Evolutionary conservation across 1,139 yeast species (phyloP).

Genomic region (Casaregolazyma lundiana): DNA sequence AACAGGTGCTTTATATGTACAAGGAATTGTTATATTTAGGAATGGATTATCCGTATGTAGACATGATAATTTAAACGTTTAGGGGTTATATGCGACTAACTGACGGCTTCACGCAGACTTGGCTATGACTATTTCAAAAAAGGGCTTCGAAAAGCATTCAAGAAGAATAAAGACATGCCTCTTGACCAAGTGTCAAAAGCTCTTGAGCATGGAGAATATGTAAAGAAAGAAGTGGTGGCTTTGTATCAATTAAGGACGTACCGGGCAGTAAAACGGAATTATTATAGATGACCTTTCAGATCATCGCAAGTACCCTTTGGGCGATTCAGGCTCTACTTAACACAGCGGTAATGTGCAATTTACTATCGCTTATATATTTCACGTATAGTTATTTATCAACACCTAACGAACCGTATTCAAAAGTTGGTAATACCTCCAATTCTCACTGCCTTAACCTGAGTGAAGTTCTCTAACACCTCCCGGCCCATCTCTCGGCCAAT

Average conservation of each 20-base stretch:
- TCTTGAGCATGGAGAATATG: constrained; percentile 34
- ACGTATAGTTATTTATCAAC: background rate
- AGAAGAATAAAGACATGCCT: constrained; percentile 23
- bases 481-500: constrained; percentile 93
- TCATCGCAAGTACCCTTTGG: too few relatives aligned
- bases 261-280: constrained; percentile 33
- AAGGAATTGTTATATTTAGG: constrained; percentile 37
- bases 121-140: constrained; percentile 30
- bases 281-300: constrained; percentile 26
- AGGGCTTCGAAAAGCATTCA: constrained; percentile 31
- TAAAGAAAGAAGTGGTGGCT: constrained; percentile 35
- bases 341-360: too few relatives aligned
- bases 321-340: too few relatives aligned
- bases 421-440: constrained; percentile 16
- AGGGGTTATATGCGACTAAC: too few relatives aligned
- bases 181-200: constrained; percentile 29
- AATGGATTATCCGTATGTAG: constrained; percentile 33
- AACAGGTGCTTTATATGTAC: constrained; percentile 22
- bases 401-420: background rate
- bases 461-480: constrained; percentile 71
- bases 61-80: background rate
- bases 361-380: background rate
- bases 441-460: constrained; percentile 73
- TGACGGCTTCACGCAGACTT: constrained; percentile 15
- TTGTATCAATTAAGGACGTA: constrained; percentile 33